Conservation (phyloP, 2,329 filamentous ascomycete genomes). For the Calonectria fujianensis region DNA sequence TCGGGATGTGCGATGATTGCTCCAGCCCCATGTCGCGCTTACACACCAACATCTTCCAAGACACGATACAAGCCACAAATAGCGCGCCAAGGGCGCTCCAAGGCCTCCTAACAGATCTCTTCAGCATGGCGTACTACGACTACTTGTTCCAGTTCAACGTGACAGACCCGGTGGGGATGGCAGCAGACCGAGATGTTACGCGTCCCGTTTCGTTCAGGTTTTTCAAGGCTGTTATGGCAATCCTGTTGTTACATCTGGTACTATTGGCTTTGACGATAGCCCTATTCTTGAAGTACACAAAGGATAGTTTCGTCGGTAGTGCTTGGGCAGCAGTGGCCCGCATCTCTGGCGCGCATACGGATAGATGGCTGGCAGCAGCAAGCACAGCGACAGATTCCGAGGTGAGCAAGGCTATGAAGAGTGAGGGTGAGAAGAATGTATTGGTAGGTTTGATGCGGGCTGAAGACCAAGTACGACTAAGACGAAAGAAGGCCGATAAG, state of each 20-base stretch:
- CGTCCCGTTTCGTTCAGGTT: background rate
- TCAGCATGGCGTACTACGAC: slow-evolving; percentile 4
- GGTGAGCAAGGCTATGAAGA: background rate
- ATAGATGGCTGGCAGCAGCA: background rate
- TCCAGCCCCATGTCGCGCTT: background rate
- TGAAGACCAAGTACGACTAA: background rate
- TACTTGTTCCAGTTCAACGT: slow-evolving; percentile 3
- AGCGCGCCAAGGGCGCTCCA: background rate
- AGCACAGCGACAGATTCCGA: background rate
- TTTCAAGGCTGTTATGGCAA: background rate
- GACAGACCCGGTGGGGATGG: background rate
- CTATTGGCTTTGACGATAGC: background rate
- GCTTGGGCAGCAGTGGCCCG: background rate
- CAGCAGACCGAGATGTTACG: background rate
- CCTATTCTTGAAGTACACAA: background rate
- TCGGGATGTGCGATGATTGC: background rate
- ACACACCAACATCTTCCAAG: slow-evolving; percentile 1
- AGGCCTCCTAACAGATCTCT: background rate
- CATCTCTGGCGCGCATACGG: background rate
- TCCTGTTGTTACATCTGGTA: background rate
- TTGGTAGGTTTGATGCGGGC: background rate
- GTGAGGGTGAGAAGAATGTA: background rate
- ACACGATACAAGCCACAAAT: background rate
- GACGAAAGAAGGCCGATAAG: background rate
- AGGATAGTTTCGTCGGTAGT: background rate